Conservation (phyloP, 805 yeast species). For the Zygoascus tannicola region DNA sequence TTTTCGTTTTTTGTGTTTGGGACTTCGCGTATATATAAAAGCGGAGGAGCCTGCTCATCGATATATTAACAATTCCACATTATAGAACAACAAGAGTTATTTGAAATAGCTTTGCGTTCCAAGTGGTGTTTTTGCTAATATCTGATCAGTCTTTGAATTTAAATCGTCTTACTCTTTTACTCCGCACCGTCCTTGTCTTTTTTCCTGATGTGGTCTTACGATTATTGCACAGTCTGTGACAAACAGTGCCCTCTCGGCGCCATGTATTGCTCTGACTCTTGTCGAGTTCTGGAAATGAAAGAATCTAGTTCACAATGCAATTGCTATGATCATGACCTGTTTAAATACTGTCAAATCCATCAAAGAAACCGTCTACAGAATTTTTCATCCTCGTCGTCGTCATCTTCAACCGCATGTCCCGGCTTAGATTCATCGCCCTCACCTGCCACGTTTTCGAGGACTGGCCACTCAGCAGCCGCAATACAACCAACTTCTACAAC, state of each 20-base stretch:
- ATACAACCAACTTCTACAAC: not conserved
- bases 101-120: no score
- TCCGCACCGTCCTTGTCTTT: no score
- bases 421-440: not conserved
- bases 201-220: constrained; percentile 42
- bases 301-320: constrained; percentile 3
- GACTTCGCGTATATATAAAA: no score
- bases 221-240: constrained; percentile 52
- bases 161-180: no score
- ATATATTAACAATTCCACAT: no score
- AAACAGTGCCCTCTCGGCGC: constrained; percentile 36
- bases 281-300: constrained; percentile 21
- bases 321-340: not conserved
- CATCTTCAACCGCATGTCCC: no score
- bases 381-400: not conserved
- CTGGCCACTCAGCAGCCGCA: constrained; percentile 3
- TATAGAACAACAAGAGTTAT: no score
- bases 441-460: no score
- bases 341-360: not conserved
- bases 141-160: no score
- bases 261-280: constrained; percentile 40
- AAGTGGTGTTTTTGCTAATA: no score
- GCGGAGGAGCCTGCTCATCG: no score
- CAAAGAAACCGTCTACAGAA: not conserved
- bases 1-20: no score